Conservation (phyloP, 495 filamentous ascomycete genomes). For the Penicillium tannophilum region DNA sequence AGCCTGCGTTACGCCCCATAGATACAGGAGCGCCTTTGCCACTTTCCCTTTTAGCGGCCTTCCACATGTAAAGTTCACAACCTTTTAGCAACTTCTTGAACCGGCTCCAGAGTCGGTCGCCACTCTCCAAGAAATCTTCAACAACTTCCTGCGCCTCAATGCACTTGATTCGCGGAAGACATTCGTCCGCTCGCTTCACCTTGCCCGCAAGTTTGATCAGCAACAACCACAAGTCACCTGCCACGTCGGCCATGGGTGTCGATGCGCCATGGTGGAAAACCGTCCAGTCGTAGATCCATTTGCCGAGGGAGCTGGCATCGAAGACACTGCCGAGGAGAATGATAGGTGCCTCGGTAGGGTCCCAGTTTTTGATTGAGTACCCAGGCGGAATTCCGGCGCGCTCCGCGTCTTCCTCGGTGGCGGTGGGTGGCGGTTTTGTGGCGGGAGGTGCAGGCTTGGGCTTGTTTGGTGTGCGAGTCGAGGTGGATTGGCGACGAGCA, state of each 20-base stretch:
- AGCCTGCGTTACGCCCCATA: constrained; percentile 91
- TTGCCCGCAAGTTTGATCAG: constrained; percentile 96
- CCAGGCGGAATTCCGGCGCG: constrained; percentile 82
- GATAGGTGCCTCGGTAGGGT: constrained; percentile 90
- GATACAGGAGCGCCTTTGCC: constrained; percentile 59
- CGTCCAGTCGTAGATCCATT: constrained; percentile 99
- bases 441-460: constrained; percentile 44
- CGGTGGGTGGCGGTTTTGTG: constrained; percentile 60
- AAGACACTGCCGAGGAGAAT: constrained; percentile 94
- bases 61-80: constrained; percentile 94
- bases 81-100: constrained; percentile 85
- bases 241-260: constrained; percentile 87
- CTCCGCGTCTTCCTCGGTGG: constrained; percentile 83
- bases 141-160: constrained; percentile 77
- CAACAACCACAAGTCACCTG: constrained; percentile 92
- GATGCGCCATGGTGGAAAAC: constrained; percentile 86
- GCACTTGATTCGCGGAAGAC: constrained; percentile 69
- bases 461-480: constrained; percentile 47
- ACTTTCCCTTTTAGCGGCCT: constrained; percentile 66
- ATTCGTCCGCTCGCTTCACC: constrained; percentile 88
- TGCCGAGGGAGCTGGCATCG: constrained; percentile 94
- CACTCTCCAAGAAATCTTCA: constrained; percentile 89
- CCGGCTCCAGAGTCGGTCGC: constrained; percentile 82
- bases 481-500: constrained; percentile 52
- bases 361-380: constrained; percentile 99